A percentile compares a stretch with the other conserved stretches of the same genome.
These are phyloP conservation scores for Phytophthora vignae DNA, from an alignment of 352 stramenopile species.

Conservation along the genomic window DNA sequence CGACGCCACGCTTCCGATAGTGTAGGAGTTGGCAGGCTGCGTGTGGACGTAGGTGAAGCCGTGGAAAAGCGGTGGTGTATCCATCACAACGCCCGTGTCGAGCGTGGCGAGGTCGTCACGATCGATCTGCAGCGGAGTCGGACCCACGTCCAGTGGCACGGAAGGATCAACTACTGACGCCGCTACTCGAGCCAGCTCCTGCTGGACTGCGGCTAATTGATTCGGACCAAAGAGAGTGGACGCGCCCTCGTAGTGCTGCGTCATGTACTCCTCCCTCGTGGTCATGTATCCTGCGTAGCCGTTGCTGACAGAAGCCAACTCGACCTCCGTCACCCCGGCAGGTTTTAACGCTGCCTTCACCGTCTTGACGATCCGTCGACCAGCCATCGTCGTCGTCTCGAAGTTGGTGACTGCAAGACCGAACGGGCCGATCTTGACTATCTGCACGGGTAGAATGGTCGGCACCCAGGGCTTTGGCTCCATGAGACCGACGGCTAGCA, in stretches of 20 bases:
- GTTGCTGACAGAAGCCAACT: conserved; percentile 64
- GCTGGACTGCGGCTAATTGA: conserved; percentile 61
- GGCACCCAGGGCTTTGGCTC: conserved; percentile 53
- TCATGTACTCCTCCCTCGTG: conserved; percentile 67
- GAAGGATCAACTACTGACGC: conserved; percentile 33
- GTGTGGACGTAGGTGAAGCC: conserved; percentile 39
- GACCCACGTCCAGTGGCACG: conserved; percentile 40
- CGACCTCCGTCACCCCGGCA: conserved; percentile 49
- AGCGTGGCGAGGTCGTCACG: conserved; percentile 41
- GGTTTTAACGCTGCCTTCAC: conserved; percentile 35
- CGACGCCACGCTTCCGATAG: conserved; percentile 40
- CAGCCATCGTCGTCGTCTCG: conserved; percentile 71
- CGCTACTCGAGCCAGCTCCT: conserved; percentile 54
- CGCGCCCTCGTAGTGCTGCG: conserved; percentile 76
- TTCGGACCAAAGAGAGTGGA: conserved; percentile 80
- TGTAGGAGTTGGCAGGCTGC: conserved; percentile 38
- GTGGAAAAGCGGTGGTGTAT: conserved; percentile 29
- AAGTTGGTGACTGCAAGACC: conserved; percentile 61
- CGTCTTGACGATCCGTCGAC: conserved; percentile 50
- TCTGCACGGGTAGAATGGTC: conserved; percentile 58
- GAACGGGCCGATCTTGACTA: conserved; percentile 65
- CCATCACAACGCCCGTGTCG: conserved; percentile 47
- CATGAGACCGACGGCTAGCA: conserved; percentile 55
- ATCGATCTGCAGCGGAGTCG: conserved; percentile 46
- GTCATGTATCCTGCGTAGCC: conserved; percentile 73